These are phyloP conservation scores for Leccinum pseudoinsigne DNA, from an alignment of 1,284 basidiomycete species.

Conservation along the genomic window DNA sequence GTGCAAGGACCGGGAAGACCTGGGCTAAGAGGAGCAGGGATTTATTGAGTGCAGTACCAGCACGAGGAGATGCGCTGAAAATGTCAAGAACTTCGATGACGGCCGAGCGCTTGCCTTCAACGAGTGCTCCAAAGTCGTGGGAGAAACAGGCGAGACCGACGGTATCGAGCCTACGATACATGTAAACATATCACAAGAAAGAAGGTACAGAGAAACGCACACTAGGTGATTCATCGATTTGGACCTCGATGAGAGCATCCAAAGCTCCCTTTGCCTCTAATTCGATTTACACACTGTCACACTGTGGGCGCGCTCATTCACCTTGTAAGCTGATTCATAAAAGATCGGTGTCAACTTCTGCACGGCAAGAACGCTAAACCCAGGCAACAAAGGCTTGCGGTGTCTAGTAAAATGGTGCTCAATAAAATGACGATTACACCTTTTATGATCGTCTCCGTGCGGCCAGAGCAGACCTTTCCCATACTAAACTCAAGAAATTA, in stretches of 20 bases:
- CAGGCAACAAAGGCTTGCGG: constrained; percentile 27
- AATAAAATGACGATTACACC: not conserved
- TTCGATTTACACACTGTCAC: no score
- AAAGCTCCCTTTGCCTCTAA: no score
- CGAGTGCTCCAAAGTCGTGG: constrained; percentile 20
- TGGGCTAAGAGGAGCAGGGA: constrained; percentile 38
- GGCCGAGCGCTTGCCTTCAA: constrained; percentile 42
- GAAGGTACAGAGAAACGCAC: constrained; percentile 28
- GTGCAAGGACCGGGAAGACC: constrained; percentile 43
- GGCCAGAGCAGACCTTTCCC: constrained; percentile 16
- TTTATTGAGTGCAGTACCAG: constrained; percentile 27
- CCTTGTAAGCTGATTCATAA: no score
- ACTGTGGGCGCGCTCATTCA: no score
- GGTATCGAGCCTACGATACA: constrained; percentile 28
- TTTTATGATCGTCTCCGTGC: not conserved
- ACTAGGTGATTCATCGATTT: constrained; percentile 34
- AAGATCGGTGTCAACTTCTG: constrained; percentile 11
- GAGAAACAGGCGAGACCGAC: constrained; percentile 53
- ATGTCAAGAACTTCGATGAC: constrained; percentile 46
- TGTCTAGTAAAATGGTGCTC: constrained; percentile 33
- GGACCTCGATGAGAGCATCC: not conserved
- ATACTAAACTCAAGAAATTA: constrained; percentile 9
- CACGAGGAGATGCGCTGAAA: constrained; percentile 21
- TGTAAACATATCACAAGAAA: not conserved
- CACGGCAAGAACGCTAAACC: constrained; percentile 12